Percentiles rank a stretch among this genome's conserved stretches.
Conservation (phyloP, 371 early-diverging fungal species). For the Apophysomyces trapeziformis region DNA sequence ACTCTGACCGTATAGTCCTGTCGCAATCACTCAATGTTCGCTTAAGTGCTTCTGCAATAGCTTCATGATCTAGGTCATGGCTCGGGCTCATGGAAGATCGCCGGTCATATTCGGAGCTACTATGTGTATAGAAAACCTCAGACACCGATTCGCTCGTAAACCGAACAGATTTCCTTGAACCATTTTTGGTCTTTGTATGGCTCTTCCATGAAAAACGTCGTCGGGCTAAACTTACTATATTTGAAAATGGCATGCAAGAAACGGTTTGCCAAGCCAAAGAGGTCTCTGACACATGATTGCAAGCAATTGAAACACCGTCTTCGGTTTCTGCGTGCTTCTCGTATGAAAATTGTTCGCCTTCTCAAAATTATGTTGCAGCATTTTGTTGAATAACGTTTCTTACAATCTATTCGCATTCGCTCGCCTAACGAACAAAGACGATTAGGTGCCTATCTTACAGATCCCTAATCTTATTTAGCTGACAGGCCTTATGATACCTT, state of each 20-base stretch:
- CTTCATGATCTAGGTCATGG: not conserved
- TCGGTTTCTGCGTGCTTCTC: no score
- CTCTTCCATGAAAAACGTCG: slow-evolving; percentile 9
- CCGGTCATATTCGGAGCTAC: slow-evolving; percentile 16
- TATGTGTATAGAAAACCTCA: slow-evolving; percentile 15
- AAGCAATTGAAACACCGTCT: no score
- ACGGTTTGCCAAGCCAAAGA: no score
- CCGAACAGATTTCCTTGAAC: slow-evolving; percentile 14
- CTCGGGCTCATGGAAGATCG: not conserved
- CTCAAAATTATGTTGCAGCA: no score
- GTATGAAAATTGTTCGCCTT: no score
- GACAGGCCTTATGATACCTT: no score
- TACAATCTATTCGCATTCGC: no score
- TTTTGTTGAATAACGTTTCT: no score
- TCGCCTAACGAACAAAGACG: no score
- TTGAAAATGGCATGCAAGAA: not conserved
- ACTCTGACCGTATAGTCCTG: not conserved
- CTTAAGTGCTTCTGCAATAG: not conserved
- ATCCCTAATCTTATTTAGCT: no score
- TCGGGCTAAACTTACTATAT: not conserved
- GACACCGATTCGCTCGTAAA: slow-evolving; percentile 9
- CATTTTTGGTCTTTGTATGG: not conserved
- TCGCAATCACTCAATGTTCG: not conserved
- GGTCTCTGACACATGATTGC: no score
- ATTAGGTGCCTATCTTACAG: no score